phyloP scores from a whole-genome alignment of 495 filamentous ascomycete species.

The Lasiosphaeria hispida region DNA sequence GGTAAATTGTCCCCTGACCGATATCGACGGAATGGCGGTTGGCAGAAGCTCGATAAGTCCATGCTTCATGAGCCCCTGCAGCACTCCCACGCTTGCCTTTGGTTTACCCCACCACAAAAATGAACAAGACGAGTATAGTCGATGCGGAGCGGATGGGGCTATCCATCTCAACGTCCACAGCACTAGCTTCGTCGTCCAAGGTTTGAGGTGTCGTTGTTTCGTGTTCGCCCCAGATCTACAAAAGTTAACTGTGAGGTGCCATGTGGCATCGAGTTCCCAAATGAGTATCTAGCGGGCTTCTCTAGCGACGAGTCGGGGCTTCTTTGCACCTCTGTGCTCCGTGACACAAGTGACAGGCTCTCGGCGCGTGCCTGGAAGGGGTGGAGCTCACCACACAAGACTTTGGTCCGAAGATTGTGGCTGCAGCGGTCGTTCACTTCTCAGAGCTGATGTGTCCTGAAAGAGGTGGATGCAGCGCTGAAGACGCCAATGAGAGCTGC shows the following conservation, averaged over 20 bases:
- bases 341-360: conserved; percentile 13
- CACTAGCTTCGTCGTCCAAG: too few relatives aligned
- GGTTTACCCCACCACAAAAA: too few relatives aligned
- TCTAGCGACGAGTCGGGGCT: conserved; percentile 9
- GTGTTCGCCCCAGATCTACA: neutral
- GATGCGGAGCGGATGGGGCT: too few relatives aligned
- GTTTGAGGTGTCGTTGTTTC: neutral
- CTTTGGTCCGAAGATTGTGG: neutral
- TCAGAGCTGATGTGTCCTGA: conserved; percentile 10
- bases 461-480: conserved; percentile 9
- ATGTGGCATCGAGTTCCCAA: neutral
- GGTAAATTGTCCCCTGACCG: conserved; percentile 5
- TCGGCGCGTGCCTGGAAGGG: conserved; percentile 16
- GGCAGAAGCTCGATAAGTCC: conserved; percentile 2
- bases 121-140: too few relatives aligned
- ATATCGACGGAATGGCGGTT: conserved; percentile 4
- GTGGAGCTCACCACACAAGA: neutral
- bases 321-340: conserved; percentile 12
- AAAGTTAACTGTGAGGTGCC: neutral
- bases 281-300: neutral
- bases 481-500: neutral
- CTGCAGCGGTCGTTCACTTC: neutral
- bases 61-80: neutral
- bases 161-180: too few relatives aligned
- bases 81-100: too few relatives aligned